Conservation (phyloP, 495 filamentous ascomycete species). For the Neurospora intermedia region DNA sequence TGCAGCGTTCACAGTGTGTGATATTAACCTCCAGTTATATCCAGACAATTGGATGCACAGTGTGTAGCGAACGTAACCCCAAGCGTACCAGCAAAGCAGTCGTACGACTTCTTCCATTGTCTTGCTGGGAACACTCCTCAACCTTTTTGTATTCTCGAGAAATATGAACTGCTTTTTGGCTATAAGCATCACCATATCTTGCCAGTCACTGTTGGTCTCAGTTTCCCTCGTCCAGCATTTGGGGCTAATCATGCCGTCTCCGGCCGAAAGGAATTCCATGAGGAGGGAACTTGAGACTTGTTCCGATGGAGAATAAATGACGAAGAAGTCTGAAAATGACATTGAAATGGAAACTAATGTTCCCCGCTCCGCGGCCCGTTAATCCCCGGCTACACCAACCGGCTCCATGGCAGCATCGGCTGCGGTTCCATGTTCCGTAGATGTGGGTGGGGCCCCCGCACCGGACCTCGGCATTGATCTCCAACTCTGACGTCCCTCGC, state of each 20-base stretch:
- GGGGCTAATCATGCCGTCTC: neutral
- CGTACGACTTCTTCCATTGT: neutral
- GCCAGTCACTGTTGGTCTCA: neutral
- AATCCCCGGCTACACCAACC: neutral
- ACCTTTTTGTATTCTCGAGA: neutral
- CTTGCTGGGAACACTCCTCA: neutral
- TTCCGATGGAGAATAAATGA: neutral
- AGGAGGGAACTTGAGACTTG: neutral
- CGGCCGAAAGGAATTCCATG: neutral
- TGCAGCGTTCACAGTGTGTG: neutral
- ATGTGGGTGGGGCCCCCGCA: neutral
- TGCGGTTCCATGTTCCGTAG: neutral
- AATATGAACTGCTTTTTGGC: neutral
- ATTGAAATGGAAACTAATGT: neutral
- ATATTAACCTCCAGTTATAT: neutral
- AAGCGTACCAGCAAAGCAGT: neutral
- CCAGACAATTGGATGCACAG: no score
- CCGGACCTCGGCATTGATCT: neutral
- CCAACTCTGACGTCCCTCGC: neutral
- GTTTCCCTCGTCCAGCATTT: neutral
- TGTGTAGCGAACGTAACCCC: no score
- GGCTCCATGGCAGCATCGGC: neutral
- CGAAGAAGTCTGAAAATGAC: neutral
- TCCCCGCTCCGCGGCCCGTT: neutral
- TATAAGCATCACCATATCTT: neutral